phyloP scores from a whole-genome alignment of 2,329 filamentous ascomycete species.

The Pseudocercospora musae region DNA sequence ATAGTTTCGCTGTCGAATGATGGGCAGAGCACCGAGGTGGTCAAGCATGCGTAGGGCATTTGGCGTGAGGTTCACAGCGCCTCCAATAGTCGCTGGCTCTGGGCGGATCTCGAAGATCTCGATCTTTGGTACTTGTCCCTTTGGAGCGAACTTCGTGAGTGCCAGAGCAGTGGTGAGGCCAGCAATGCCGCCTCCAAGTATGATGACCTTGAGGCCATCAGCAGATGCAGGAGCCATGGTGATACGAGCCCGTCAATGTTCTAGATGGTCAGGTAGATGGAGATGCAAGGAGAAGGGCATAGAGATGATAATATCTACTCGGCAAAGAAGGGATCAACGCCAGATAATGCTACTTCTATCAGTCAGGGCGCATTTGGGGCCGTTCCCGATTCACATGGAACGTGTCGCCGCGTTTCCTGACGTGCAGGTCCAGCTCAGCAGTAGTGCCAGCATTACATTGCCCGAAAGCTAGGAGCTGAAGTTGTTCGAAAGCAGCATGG shows the following conservation, averaged over 20 bases:
- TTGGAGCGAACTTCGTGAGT: slow-evolving; percentile 44
- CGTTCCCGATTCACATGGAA: not conserved
- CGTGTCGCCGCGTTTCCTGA: no score
- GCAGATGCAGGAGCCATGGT: slow-evolving; percentile 31
- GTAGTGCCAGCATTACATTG: no score
- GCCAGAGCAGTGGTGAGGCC: slow-evolving; percentile 51
- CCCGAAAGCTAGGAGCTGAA: slow-evolving; percentile 3
- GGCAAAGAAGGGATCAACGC: not conserved
- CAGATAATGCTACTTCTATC: not conserved
- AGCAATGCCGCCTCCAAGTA: slow-evolving; percentile 53
- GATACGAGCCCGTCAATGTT: not conserved
- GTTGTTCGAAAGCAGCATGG: not conserved
- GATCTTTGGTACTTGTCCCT: slow-evolving; percentile 38
- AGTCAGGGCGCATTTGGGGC: not conserved
- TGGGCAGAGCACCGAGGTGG: slow-evolving; percentile 34
- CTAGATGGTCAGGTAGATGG: not conserved
- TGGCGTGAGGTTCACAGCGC: slow-evolving; percentile 49
- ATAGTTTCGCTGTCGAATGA: slow-evolving; percentile 40
- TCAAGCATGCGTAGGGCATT: slow-evolving; percentile 43
- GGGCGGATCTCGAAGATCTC: slow-evolving; percentile 50
- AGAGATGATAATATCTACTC: slow-evolving; percentile 2
- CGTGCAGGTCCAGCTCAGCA: not conserved
- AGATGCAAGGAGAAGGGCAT: not conserved
- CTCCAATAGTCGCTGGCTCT: slow-evolving; percentile 44
- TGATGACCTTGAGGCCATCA: slow-evolving; percentile 41